phyloP scores from a whole-genome alignment of 306 rosid genomes.

The Pueraria montana region DNA sequence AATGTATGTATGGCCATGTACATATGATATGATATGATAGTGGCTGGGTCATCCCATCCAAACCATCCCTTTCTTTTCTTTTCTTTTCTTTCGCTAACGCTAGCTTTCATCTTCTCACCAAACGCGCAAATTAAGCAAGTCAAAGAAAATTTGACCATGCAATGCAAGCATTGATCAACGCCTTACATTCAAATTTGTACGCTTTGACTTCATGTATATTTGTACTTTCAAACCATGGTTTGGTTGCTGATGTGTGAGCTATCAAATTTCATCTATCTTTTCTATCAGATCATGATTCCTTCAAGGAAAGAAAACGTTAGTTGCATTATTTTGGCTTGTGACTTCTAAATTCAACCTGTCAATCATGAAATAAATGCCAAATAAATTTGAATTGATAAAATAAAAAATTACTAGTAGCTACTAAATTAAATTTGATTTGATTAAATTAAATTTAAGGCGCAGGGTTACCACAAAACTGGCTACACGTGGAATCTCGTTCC shows the following conservation, averaged over 20 bases:
- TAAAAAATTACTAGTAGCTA: background rate
- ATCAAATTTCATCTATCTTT: background rate
- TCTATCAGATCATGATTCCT: background rate
- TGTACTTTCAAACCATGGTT: slow-evolving; percentile 31
- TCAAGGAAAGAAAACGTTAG: background rate
- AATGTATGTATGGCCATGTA: no score
- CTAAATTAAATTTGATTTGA: no score
- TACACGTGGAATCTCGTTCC: background rate
- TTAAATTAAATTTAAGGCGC: no score
- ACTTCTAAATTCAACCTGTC: background rate
- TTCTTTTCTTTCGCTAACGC: no score
- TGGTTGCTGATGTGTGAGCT: background rate
- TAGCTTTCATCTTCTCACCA: no score
- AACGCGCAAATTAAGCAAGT: no score
- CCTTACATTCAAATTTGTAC: background rate
- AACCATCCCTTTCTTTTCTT: no score
- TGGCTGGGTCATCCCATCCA: no score
- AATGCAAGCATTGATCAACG: no score
- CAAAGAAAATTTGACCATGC: no score
- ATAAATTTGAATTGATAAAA: background rate
- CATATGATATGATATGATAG: background rate
- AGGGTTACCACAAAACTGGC: background rate
- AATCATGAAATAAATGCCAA: background rate
- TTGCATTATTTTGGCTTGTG: background rate
- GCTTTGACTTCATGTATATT: slow-evolving; percentile 1